Evolutionary conservation across 805 yeast genomes (phyloP).

Genomic region (Yarrowia sp.): DNA sequence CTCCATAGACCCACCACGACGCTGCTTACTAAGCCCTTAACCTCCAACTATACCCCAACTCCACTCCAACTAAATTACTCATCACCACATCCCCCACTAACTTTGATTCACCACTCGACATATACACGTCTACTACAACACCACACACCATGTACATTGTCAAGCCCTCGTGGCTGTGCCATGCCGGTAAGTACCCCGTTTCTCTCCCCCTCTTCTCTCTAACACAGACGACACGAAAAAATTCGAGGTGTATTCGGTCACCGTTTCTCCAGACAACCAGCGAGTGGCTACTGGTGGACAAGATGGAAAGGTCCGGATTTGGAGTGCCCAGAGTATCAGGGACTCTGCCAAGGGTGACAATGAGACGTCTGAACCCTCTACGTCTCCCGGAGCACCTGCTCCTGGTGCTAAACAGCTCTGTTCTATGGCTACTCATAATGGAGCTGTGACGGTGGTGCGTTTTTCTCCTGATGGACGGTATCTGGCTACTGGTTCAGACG

Average conservation of each 20-base stretch:
- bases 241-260: conserved; percentile 81
- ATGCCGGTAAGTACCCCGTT: conserved; percentile 44
- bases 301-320: conserved; percentile 87
- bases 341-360: conserved; percentile 47
- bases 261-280: conserved; percentile 76
- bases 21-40: no score
- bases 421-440: conserved; percentile 92
- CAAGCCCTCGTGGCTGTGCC: conserved; percentile 72
- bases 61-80: background rate
- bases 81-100: background rate
- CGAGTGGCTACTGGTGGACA: conserved; percentile 89
- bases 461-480: conserved; percentile 91
- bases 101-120: background rate
- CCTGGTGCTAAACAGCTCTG: conserved; percentile 56
- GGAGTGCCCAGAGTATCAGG: conserved; percentile 85
- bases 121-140: background rate
- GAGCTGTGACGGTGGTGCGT: conserved; percentile 91
- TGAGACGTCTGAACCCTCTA: background rate
- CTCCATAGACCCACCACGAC: no score
- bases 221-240: conserved; percentile 67
- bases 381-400: background rate
- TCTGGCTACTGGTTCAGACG: conserved; percentile 94
- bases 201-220: no score
- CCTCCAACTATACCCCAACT: background rate
- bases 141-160: conserved; percentile 52